phyloP scores from a whole-genome alignment of 768 basidiomycete species.

The Pleurotus ostreatus region DNA sequence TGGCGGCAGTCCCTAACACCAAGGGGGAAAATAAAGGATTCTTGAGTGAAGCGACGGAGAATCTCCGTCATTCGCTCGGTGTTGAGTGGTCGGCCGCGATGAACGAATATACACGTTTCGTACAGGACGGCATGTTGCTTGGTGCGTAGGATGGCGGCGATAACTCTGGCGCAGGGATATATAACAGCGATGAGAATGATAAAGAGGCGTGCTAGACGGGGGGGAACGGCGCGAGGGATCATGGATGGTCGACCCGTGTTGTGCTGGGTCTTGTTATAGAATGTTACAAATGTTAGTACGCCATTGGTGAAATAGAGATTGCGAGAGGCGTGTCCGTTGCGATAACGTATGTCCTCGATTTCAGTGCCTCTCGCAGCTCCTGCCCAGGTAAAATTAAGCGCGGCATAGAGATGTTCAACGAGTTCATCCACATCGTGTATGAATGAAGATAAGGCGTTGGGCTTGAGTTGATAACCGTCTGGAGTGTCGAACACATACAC shows the following conservation, averaged over 20 bases:
- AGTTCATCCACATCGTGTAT: constrained; percentile 2
- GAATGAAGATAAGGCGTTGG: not conserved
- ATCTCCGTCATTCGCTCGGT: not conserved
- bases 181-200: constrained; percentile 2
- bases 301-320: no score
- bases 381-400: no score
- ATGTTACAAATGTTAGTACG: no score
- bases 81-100: not conserved
- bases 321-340: no score
- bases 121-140: not conserved
- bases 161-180: constrained; percentile 1
- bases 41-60: not conserved
- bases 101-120: constrained; percentile 4
- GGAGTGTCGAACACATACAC: not conserved
- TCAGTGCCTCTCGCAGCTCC: no score
- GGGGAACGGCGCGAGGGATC: constrained; percentile 1
- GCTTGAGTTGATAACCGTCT: not conserved
- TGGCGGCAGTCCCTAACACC: constrained; percentile 4
- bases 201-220: not conserved
- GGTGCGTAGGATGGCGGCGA: not conserved
- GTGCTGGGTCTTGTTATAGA: not conserved
- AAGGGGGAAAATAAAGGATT: not conserved
- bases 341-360: no score
- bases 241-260: not conserved
- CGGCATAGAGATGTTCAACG: no score